Percentiles rank a stretch among this genome's conserved stretches.
phyloP scores from a whole-genome alignment of 768 basidiomycete genomes.

The Rhodotorula taiwanensis region DNA sequence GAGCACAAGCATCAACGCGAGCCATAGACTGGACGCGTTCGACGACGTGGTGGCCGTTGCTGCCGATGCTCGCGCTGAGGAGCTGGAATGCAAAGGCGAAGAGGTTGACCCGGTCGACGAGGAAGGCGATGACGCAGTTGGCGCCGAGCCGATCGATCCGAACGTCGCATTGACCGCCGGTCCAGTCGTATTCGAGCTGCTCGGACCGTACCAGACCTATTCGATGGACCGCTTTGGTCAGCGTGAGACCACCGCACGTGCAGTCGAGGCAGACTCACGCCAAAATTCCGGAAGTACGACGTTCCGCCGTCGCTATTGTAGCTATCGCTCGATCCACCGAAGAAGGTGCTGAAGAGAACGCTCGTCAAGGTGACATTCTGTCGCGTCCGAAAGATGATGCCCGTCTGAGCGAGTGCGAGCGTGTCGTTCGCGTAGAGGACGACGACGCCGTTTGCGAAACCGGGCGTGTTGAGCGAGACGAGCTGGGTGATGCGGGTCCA shows the following conservation, averaged over 20 bases:
- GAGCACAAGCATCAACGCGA: too few species aligned
- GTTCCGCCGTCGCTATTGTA: not conserved
- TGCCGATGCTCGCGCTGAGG: not conserved
- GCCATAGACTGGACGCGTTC: too few species aligned
- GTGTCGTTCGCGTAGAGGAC: conserved; percentile 18
- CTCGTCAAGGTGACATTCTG: conserved; percentile 14
- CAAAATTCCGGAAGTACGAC: conserved; percentile 11
- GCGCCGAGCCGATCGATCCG: not conserved
- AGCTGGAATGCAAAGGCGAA: not conserved
- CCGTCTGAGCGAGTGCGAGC: conserved; percentile 20
- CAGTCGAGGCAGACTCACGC: not conserved
- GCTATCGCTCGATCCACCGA: conserved; percentile 31
- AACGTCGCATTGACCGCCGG: conserved; percentile 12
- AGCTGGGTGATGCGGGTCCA: conserved; percentile 33
- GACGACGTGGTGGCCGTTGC: too few species aligned
- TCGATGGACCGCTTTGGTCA: not conserved
- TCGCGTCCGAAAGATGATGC: conserved; percentile 8
- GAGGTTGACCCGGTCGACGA: not conserved
- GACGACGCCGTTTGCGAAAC: conserved; percentile 26
- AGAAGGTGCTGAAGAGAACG: conserved; percentile 32
- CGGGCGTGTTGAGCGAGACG: conserved; percentile 26
- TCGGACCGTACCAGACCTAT: conserved; percentile 3
- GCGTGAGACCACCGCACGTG: too few species aligned
- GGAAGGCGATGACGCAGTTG: not conserved
- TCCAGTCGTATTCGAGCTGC: conserved; percentile 1